phyloP scores from a whole-genome alignment of 2,329 filamentous ascomycete genomes.

The Beauveria caledonica region DNA sequence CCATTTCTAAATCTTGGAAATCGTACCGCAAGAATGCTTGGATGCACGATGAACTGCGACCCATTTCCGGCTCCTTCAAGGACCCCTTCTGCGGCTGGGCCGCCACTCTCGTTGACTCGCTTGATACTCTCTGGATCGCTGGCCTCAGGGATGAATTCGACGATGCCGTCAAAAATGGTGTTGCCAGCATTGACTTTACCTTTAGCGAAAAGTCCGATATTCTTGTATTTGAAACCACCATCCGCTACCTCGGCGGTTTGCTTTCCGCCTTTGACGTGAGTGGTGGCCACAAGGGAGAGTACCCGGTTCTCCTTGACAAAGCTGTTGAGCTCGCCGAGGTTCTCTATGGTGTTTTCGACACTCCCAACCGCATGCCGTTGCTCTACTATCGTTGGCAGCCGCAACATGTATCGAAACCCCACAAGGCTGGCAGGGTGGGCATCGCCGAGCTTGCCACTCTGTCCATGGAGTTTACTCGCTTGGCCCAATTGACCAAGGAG shows the following conservation, averaged over 20 bases:
- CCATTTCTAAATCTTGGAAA: slow-evolving; percentile 71
- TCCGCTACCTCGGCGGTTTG: slow-evolving; percentile 83
- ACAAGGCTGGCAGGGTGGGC: slow-evolving; percentile 50
- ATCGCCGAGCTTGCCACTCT: slow-evolving; percentile 71
- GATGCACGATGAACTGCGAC: slow-evolving; percentile 78
- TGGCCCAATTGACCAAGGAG: slow-evolving; percentile 76
- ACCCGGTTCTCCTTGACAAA: slow-evolving; percentile 65
- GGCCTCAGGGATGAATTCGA: slow-evolving; percentile 71
- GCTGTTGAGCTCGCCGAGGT: slow-evolving; percentile 73
- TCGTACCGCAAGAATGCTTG: slow-evolving; percentile 76
- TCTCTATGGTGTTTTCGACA: slow-evolving; percentile 78
- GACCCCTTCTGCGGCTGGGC: slow-evolving; percentile 92
- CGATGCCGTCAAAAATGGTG: slow-evolving; percentile 57
- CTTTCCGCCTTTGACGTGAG: slow-evolving; percentile 82
- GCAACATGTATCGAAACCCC: slow-evolving; percentile 52
- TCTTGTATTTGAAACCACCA: slow-evolving; percentile 87
- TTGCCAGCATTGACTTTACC: slow-evolving; percentile 75
- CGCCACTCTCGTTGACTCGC: slow-evolving; percentile 72
- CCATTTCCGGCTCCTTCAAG: slow-evolving; percentile 56
- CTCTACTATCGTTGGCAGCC: slow-evolving; percentile 74
- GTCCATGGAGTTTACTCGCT: slow-evolving; percentile 79
- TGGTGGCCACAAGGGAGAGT: slow-evolving; percentile 44
- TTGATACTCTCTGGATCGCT: slow-evolving; percentile 86
- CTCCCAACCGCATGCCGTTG: slow-evolving; percentile 86
- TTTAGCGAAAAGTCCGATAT: slow-evolving; percentile 54